Percentiles rank a stretch among this genome's conserved stretches.
Evolutionary conservation across 169 alveolate genomes (phyloP).

Genomic region (Theileria equi): DNA sequence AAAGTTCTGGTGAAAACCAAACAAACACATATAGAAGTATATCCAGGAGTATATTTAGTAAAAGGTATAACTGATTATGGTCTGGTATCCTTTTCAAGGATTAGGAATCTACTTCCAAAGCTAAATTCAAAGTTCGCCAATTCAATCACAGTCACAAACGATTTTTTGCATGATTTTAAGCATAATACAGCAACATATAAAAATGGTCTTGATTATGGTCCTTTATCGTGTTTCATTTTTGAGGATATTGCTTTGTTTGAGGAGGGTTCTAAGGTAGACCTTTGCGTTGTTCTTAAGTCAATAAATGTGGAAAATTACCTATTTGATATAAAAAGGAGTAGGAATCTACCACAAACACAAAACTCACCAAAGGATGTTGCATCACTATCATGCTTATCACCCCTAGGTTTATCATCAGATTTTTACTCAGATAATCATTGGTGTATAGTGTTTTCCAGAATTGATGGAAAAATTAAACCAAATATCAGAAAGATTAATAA

Average conservation of each 20-base stretch:
- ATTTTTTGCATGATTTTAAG: too few relatives aligned
- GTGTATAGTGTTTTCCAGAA: constrained; percentile 2
- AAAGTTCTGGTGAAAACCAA: background rate
- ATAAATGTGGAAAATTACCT: background rate
- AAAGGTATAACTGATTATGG: constrained; percentile 7
- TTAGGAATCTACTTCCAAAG: background rate
- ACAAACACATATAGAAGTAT: background rate
- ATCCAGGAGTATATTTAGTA: constrained; percentile 6
- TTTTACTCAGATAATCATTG: background rate
- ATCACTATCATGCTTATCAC: background rate
- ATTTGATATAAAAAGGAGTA: constrained; percentile 2
- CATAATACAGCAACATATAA: too few relatives aligned
- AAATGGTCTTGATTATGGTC: too few relatives aligned
- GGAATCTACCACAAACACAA: background rate
- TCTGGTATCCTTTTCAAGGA: background rate
- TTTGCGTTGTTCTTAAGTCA: constrained; percentile 1
- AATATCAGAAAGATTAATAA: background rate
- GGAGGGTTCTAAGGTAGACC: background rate
- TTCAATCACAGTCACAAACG: too few relatives aligned
- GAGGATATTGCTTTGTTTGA: constrained; percentile 13
- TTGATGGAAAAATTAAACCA: constrained; percentile 15
- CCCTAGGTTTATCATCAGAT: too few relatives aligned
- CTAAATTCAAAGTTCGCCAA: too few relatives aligned
- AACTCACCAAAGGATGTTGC: background rate
- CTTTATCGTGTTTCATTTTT: constrained; percentile 9